Conservation (phyloP, 768 basidiomycete species). For the Psilocybe subaeruginosa region DNA sequence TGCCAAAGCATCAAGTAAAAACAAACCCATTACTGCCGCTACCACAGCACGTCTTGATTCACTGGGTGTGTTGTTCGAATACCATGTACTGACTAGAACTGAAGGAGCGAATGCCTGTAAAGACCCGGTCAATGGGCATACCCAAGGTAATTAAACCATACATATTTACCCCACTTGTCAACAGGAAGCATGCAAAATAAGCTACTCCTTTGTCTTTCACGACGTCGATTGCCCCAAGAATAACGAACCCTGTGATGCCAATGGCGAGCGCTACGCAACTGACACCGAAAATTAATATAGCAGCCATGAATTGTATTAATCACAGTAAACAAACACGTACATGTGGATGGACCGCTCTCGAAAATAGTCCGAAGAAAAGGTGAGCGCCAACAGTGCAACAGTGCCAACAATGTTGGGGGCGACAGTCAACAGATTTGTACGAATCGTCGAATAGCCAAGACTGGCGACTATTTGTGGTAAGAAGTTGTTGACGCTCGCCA, state of each 20-base stretch:
- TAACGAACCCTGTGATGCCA: constrained; percentile 42
- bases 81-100: constrained; percentile 47
- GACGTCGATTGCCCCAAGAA: constrained; percentile 49
- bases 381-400: constrained; percentile 44
- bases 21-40: constrained; percentile 52
- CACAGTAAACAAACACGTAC: constrained; percentile 19
- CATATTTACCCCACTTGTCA: constrained; percentile 48
- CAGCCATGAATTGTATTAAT: neutral
- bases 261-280: constrained; percentile 45
- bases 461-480: constrained; percentile 51
- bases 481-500: constrained; percentile 57
- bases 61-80: constrained; percentile 50
- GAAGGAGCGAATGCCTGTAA: constrained; percentile 49
- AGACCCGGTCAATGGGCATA: constrained; percentile 1
- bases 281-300: neutral
- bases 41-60: constrained; percentile 53
- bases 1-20: neutral
- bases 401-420: constrained; percentile 56
- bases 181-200: constrained; percentile 59
- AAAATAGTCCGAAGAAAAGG: constrained; percentile 56
- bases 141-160: neutral
- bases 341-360: constrained; percentile 53
- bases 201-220: constrained; percentile 42
- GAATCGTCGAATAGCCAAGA: constrained; percentile 48
- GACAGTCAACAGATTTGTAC: constrained; percentile 55